These are phyloP conservation scores for Cytospora piceae DNA, from an alignment of 2,329 filamentous ascomycete species.

Conservation along the genomic window DNA sequence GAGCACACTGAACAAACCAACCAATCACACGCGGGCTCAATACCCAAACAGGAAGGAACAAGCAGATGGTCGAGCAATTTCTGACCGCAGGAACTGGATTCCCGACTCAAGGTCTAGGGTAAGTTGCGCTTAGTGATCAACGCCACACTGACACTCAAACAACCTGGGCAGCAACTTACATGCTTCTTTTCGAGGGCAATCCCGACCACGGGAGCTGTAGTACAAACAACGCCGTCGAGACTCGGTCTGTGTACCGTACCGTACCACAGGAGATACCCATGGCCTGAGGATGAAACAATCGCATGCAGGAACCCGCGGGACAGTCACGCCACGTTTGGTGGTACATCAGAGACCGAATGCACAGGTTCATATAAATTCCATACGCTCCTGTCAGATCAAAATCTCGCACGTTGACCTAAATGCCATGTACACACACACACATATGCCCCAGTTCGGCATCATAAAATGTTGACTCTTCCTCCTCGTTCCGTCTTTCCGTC, in stretches of 20 bases:
- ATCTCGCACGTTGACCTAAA: constrained; percentile 22
- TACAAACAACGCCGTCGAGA: neutral
- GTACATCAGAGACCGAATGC: neutral
- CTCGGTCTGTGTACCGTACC: neutral
- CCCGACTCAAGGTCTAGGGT: neutral
- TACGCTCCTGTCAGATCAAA: constrained; percentile 21
- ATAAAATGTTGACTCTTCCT: constrained; percentile 1
- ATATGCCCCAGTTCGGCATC: constrained; percentile 24
- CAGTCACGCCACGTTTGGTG: neutral
- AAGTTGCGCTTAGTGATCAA: neutral
- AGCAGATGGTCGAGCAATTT: neutral
- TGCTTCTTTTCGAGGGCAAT: neutral
- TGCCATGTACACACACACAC: constrained; percentile 27
- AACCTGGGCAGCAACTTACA: too few relatives aligned
- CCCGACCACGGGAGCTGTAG: neutral
- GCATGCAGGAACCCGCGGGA: neutral
- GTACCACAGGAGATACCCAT: neutral
- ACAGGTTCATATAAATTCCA: constrained; percentile 20
- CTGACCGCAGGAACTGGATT: neutral
- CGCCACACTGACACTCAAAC: too few relatives aligned
- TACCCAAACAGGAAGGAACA: neutral
- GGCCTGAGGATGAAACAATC: neutral
- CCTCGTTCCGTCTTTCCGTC: neutral
- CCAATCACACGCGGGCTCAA: neutral
- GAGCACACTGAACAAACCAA: neutral